These are phyloP conservation scores for Metschnikowia kofuensis DNA, from an alignment of 805 yeast species.

Conservation along the genomic window DNA sequence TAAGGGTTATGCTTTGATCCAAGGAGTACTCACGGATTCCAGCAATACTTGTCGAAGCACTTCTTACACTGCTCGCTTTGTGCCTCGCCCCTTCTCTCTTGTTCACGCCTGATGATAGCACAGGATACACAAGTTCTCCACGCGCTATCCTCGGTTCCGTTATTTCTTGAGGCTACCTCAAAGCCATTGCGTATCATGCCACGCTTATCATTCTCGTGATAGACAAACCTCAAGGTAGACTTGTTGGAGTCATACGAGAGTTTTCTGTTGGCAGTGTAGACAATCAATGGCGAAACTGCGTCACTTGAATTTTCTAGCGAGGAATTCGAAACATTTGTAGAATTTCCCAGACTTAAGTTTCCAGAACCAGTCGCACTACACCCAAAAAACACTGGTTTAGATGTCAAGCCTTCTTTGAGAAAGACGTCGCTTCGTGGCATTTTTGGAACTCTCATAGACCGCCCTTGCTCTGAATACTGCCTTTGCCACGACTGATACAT, in stretches of 20 bases:
- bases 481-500: conserved; percentile 33
- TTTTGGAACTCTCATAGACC: conserved; percentile 19
- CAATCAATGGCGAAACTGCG: conserved; percentile 13
- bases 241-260: conserved; percentile 23
- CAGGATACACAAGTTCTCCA: conserved; percentile 77
- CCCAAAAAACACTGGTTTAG: conserved; percentile 23
- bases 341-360: conserved; percentile 1
- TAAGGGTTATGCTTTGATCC: no score
- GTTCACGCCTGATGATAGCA: conserved; percentile 74
- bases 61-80: conserved; percentile 63
- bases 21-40: conserved; percentile 47
- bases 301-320: background rate
- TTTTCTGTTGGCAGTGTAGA: conserved; percentile 27
- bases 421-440: conserved; percentile 20
- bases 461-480: conserved; percentile 22
- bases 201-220: conserved; percentile 18
- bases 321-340: conserved; percentile 4
- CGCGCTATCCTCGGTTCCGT: conserved; percentile 61
- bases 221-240: conserved; percentile 21
- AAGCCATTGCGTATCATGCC: conserved; percentile 25
- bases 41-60: conserved; percentile 74
- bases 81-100: conserved; percentile 58
- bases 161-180: conserved; percentile 33
- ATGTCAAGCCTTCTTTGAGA: conserved; percentile 11
- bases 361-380: conserved; percentile 15